Percentiles rank a stretch among this genome's conserved stretches.
These are phyloP conservation scores for Bruguiera gymnorhiza DNA, from an alignment of 345 rosid species.

Conservation along the genomic window DNA sequence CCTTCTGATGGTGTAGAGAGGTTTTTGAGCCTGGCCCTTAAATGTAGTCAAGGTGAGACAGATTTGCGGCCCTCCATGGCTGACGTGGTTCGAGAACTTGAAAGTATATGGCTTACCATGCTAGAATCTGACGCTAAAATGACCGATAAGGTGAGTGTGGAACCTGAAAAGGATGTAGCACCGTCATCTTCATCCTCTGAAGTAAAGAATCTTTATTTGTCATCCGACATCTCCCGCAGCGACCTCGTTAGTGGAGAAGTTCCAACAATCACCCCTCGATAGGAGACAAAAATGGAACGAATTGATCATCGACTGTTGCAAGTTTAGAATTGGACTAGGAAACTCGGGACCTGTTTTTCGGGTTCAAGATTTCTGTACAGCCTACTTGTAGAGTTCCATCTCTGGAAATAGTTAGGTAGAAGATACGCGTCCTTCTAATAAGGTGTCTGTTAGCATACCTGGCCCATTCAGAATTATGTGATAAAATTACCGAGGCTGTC, in stretches of 20 bases:
- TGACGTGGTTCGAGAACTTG: slow-evolving; percentile 84
- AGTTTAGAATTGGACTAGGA: background rate
- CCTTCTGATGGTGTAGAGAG: slow-evolving; percentile 78
- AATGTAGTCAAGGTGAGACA: slow-evolving; percentile 72
- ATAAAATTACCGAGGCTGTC: no score
- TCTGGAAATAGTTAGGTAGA: no score
- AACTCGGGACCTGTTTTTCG: no score
- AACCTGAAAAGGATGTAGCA: slow-evolving; percentile 15
- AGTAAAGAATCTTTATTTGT: slow-evolving; percentile 47
- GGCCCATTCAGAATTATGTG: no score
- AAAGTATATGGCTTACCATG: slow-evolving; percentile 55
- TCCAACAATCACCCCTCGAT: slow-evolving; percentile 76
- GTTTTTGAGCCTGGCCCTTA: slow-evolving; percentile 69
- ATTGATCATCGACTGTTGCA: background rate
- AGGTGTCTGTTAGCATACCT: no score
- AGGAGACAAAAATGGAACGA: slow-evolving; percentile 1
- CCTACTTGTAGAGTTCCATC: background rate
- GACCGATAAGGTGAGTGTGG: slow-evolving; percentile 8
- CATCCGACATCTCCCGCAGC: slow-evolving; percentile 81
- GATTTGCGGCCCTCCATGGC: slow-evolving; percentile 86
- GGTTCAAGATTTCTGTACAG: background rate
- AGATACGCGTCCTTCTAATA: no score
- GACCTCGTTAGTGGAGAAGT: slow-evolving; percentile 73
- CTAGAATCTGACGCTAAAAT: slow-evolving; percentile 46
- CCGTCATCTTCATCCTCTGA: slow-evolving; percentile 47